Evolutionary conservation across 164 flowering plant species (phyloP).

Genomic region (Piper longum): DNA sequence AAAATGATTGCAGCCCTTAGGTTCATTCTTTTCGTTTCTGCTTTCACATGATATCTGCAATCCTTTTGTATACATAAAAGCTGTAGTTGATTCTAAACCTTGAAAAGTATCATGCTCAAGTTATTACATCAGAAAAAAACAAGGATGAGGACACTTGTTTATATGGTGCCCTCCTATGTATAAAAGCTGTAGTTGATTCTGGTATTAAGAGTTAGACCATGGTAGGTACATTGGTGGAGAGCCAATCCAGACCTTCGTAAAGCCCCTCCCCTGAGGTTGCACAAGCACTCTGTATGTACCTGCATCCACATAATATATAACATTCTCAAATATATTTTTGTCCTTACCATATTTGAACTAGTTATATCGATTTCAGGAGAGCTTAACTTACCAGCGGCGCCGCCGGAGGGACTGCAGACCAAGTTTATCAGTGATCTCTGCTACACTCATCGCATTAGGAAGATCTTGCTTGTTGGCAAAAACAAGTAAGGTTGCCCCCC

Average conservation of each 20-base stretch:
- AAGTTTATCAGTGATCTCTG: constrained; percentile 94
- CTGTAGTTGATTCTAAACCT: too few species aligned
- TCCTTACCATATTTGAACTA: too few species aligned
- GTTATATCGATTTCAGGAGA: background rate
- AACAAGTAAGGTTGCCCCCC: constrained; percentile 78
- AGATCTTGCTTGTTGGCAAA: constrained; percentile 99
- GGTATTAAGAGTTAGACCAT: constrained; percentile 10
- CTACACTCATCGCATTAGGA: constrained; percentile 99
- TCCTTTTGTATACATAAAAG: too few species aligned
- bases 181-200: background rate
- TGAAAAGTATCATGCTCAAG: too few species aligned
- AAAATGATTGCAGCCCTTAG: too few species aligned
- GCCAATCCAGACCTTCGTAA: constrained; percentile 64
- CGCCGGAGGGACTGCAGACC: constrained; percentile 91
- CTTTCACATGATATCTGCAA: too few species aligned
- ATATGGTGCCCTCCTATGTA: too few species aligned
- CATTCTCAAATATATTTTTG: too few species aligned
- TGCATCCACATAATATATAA: constrained; percentile 5
- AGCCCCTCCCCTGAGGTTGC: constrained; percentile 74
- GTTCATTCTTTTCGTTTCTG: too few species aligned
- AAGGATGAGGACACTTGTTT: too few species aligned
- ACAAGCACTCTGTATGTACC: constrained; percentile 68
- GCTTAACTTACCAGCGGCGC: constrained; percentile 46
- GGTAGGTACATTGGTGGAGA: constrained; percentile 57
- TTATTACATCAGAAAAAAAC: too few species aligned